Conservation (phyloP, 257 asterid genomes). For the Nicotiana obtusifolia region DNA sequence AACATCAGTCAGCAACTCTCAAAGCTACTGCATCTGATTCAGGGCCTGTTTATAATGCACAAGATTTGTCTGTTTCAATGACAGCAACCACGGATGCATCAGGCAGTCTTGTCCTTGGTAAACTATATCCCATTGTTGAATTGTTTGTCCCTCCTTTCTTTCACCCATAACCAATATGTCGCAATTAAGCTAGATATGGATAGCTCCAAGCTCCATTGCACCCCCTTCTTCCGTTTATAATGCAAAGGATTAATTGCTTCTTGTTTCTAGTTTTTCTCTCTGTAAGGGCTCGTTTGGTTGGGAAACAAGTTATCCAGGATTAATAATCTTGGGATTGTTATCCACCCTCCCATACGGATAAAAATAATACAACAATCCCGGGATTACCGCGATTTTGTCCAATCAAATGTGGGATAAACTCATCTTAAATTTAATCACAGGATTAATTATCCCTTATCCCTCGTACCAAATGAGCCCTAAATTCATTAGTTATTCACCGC, state of each 20-base stretch:
- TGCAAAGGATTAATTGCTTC: background rate
- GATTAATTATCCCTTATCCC: no score
- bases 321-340: no score
- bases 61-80: conserved; percentile 73
- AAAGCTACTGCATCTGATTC: conserved; percentile 30
- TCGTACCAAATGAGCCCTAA: background rate
- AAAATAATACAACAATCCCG: no score
- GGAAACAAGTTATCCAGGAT: no score
- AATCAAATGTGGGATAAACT: no score
- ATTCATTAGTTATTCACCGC: background rate
- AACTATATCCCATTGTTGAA: background rate
- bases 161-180: background rate
- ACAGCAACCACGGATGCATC: conserved; percentile 84
- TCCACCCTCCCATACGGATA: no score
- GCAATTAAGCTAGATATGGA: background rate
- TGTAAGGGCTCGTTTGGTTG: no score
- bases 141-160: background rate
- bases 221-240: background rate
- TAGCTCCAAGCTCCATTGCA: background rate
- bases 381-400: no score
- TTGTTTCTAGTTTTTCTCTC: background rate
- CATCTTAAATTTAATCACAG: no score
- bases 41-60: conserved; percentile 36
- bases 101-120: conserved; percentile 87
- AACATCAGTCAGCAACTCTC: conserved; percentile 58